Base-by-base conservation (phyloP, 352 stramenopile species). In the Globisporangium paroecandrum region DNA sequence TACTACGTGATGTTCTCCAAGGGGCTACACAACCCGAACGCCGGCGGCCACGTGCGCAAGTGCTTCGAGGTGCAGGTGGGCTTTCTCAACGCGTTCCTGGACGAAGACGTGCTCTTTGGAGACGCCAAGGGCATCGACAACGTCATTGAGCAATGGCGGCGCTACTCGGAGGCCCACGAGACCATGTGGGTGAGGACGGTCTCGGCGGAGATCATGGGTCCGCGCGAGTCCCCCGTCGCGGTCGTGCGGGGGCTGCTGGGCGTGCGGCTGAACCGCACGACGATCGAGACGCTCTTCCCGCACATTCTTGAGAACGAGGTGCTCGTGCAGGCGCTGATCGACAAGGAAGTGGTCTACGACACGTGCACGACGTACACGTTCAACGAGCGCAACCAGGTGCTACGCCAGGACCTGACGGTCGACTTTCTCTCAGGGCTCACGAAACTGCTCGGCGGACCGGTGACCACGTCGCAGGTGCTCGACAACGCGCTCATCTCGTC, bases 211-310 rank as follows among this genome's bases (percentile, higher is more conserved):
- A 71, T 91, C 47, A 70, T 86, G 22, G 79, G 78, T n/a, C 68
- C 76, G 2, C 69, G 77, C 34, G 75, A 81, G 13, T 69, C 74
- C 27, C 81, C 83, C 5, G 76, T 93, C 27, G 82, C 89, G 7
- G 74, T 86, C 58, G 81, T 77, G 34, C 73, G 69, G 3, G 74
- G 79, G 2, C 54, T 69, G 0, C 65, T 93, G 25, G 60, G 58
- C 3, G 79, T 93, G 24, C 78, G 72, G 1, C 62, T 90, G 41
- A 89, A 74, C 63, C 82, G 81, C 54, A 51, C 61, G 18, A 87
- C 82, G 9, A 83, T 93, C 46, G 82, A 89, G 47, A 66, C 78
- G n/a, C 68, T 93, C 38, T 93, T 91, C 65, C 85, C 85, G 15
- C 72, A 89, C 61, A 74, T 89, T 15, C 41, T 93, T 1, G 49